These are phyloP conservation scores for Knoxia roxburghii DNA, from an alignment of 257 asterid species.

Conservation along the genomic window DNA sequence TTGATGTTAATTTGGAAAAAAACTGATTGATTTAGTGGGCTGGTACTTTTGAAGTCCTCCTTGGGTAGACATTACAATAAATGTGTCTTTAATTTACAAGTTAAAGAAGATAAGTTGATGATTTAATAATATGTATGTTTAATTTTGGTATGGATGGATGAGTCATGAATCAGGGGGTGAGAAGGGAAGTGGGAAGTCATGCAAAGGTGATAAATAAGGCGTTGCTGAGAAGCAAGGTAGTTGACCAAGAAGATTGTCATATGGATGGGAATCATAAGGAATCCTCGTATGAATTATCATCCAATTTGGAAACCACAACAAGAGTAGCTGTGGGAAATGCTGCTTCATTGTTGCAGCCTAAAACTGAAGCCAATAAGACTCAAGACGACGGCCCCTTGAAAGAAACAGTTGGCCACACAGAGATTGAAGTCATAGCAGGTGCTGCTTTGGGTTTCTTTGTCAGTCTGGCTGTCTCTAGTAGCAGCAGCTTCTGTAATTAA, in stretches of 20 bases:
- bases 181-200: constrained; percentile 91
- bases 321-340: constrained; percentile 14
- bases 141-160: too few species aligned
- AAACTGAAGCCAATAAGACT: constrained; percentile 26
- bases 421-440: constrained; percentile 77
- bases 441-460: constrained; percentile 78
- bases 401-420: constrained; percentile 91
- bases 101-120: too few species aligned
- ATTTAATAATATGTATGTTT: too few species aligned
- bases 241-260: constrained; percentile 20
- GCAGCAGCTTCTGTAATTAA: neutral
- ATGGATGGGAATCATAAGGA: constrained; percentile 22
- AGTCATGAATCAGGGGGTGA: constrained; percentile 92
- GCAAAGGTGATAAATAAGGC: constrained; percentile 64
- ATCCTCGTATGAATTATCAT: constrained; percentile 32
- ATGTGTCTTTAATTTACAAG: too few species aligned
- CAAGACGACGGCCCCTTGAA: constrained; percentile 29
- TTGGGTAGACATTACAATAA: too few species aligned
- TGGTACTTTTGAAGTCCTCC: too few species aligned
- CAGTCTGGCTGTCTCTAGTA: constrained; percentile 45
- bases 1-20: too few species aligned
- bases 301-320: constrained; percentile 18
- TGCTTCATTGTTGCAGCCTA: constrained; percentile 32
- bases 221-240: constrained; percentile 26
- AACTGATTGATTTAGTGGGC: too few species aligned